Evolutionary conservation across 2,329 filamentous ascomycete genomes (phyloP), one percentile per base, ranked within the genome.

Genomic region (Sporothrix pallida): DNA sequence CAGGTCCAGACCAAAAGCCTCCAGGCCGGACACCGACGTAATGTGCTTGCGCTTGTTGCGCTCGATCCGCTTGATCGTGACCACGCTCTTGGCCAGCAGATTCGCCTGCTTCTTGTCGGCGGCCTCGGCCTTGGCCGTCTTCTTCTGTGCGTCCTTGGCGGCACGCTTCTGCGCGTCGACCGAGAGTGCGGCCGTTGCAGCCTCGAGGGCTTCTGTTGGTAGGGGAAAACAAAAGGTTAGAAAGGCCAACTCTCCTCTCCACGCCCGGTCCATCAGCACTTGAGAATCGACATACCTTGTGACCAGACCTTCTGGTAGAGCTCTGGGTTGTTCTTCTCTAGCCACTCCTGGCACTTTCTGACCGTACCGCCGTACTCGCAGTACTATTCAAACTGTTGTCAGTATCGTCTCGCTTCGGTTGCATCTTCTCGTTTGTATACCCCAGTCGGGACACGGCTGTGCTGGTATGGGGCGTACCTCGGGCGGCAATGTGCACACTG

Each of bases 1-100:
- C 79, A 98, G 87, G 73, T 98, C 95, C 58, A 98, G 83, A 0
- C 94, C 94, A 80, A 98, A 97, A 0, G 92, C 90, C 82, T 99
- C 96, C 23, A 99, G 86, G 0, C 96, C 96, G 7, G 90, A 90
- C n/a, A 99, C 91, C 17, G 95, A 92, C 0, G 96, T 99, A 72
- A 99, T 95, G 81, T 91, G 97, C 85, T 99, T 99, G 80, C 96
- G 90, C 88, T 99, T 99, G 84, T 97, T 98, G 76, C 96, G 91
- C 87, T 98, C 96, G 78, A 99, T 96, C 37, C 96, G 93, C 88
- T 98, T 98, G 84, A 99, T 97, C 73, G 90, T 91, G 72, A 99
- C 86, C 80, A 94, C 92, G 77, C 92, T 93, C 75, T 92, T 90
- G 52, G 94, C 93, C 78, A 95, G 92, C 80, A 92, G 91, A 81